Evolutionary conservation across 2,329 filamentous ascomycete genomes (phyloP).

Genomic region (Cladobotryum mycophilum): DNA sequence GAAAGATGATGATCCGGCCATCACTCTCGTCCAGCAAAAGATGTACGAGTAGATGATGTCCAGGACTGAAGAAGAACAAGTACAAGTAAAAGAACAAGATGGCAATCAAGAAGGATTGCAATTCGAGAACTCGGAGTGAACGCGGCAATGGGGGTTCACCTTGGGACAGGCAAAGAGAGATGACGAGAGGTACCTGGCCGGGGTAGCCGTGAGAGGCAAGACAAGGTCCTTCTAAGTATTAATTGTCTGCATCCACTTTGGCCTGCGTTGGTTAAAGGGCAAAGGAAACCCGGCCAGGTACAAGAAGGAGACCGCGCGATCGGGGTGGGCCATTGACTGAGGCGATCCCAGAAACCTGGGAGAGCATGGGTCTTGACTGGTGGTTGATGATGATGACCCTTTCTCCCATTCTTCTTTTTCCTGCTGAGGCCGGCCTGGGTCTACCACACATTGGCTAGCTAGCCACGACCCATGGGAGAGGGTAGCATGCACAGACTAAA

Average conservation of each 20-base stretch:
- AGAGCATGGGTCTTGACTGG: slow-evolving; percentile 7
- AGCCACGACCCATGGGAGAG: too few relatives aligned
- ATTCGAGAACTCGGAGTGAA: background rate
- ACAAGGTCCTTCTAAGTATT: background rate
- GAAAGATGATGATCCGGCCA: background rate
- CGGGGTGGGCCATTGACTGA: slow-evolving; percentile 12
- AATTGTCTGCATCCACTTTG: background rate
- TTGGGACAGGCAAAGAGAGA: background rate
- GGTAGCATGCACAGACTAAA: too few relatives aligned
- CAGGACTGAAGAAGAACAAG: background rate
- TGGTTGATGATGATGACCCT: background rate
- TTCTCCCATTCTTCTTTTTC: background rate
- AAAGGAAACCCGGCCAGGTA: background rate
- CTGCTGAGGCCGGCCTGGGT: background rate
- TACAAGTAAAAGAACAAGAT: background rate
- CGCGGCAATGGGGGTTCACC: background rate
- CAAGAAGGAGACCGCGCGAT: slow-evolving; percentile 7
- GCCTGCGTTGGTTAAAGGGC: background rate
- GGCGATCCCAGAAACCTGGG: slow-evolving; percentile 12
- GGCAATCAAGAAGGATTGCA: background rate
- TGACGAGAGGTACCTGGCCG: background rate
- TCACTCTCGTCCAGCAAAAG: background rate
- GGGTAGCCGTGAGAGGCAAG: background rate
- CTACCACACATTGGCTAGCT: too few relatives aligned
- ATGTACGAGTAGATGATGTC: background rate